These are phyloP conservation scores for Russula sp. DNA, from an alignment of 768 basidiomycete species.

Conservation along the genomic window DNA sequence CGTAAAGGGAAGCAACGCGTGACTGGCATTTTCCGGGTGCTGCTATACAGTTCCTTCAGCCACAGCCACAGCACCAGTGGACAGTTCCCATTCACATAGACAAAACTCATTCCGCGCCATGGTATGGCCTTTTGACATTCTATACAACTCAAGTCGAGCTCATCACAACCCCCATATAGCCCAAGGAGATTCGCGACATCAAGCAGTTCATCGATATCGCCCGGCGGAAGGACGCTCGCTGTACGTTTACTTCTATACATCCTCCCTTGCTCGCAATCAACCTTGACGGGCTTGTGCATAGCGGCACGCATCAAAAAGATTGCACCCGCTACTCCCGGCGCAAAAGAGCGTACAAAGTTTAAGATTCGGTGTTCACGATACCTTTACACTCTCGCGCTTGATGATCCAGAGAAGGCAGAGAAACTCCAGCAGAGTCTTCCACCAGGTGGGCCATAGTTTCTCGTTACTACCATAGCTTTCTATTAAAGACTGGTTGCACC, in stretches of 20 bases:
- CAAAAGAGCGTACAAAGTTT: conserved; percentile 90
- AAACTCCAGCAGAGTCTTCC: conserved; percentile 94
- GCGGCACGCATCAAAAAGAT: conserved; percentile 99
- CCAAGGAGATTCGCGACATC: conserved; percentile 97
- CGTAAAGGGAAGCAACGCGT: too few relatives aligned
- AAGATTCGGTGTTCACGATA: conserved; percentile 96
- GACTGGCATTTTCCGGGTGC: conserved; percentile 3
- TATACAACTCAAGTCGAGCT: not conserved
- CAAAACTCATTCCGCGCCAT: not conserved
- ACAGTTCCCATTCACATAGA: not conserved
- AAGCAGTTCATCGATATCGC: conserved; percentile 98
- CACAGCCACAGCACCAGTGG: not conserved
- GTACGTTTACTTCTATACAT: conserved; percentile 48
- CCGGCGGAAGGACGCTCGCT: conserved; percentile 92
- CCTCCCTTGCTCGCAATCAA: not conserved
- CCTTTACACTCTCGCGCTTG: conserved; percentile 93
- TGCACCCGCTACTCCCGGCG: conserved; percentile 53
- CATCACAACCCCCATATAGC: conserved; percentile 39
- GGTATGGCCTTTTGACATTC: not conserved
- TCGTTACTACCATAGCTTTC: not conserved
- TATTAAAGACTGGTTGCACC: not conserved
- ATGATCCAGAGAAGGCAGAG: conserved; percentile 97
- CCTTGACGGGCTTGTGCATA: conserved; percentile 29
- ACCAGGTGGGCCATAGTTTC: conserved; percentile 59
- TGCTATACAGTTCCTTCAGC: conserved; percentile 16